These are phyloP conservation scores for Boletus speciosus DNA, from an alignment of 768 basidiomycete genomes.

Conservation along the genomic window DNA sequence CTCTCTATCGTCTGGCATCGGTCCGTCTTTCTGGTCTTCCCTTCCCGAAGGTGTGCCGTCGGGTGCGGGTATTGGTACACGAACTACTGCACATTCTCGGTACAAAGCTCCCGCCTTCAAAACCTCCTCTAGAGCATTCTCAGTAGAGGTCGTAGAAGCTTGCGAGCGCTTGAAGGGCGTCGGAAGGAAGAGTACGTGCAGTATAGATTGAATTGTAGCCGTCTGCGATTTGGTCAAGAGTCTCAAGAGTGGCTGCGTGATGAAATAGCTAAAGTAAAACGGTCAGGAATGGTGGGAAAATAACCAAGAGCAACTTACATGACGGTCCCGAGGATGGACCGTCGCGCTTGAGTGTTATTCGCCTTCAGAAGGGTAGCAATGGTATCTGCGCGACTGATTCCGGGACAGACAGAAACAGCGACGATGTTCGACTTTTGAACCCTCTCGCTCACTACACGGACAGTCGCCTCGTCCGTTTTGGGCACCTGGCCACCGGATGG, in stretches of 20 bases:
- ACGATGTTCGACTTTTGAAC: slow-evolving; percentile 71
- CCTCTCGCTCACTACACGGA: slow-evolving; percentile 39
- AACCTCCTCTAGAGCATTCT: slow-evolving; percentile 49
- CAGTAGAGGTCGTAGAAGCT: slow-evolving; percentile 3
- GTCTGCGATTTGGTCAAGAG: slow-evolving; percentile 66
- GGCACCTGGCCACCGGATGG: slow-evolving; percentile 58
- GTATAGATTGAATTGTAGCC: slow-evolving; percentile 66
- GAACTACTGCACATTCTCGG: slow-evolving; percentile 68
- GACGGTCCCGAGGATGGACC: slow-evolving; percentile 42
- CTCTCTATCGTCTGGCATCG: slow-evolving; percentile 61
- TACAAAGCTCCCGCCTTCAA: slow-evolving; percentile 78
- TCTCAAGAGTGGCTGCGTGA: slow-evolving; percentile 63
- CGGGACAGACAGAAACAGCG: slow-evolving; percentile 69
- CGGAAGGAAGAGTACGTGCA: slow-evolving; percentile 80
- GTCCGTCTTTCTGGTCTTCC: slow-evolving; percentile 32
- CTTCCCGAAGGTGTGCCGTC: slow-evolving; percentile 16
- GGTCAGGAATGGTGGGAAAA: neutral
- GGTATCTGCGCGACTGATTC: slow-evolving; percentile 69
- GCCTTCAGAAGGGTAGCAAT: slow-evolving; percentile 43
- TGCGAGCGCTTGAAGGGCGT: slow-evolving; percentile 65
- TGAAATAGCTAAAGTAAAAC: slow-evolving; percentile 49
- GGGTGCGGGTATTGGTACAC: slow-evolving; percentile 36
- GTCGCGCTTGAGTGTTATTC: slow-evolving; percentile 27
- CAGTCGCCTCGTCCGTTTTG: slow-evolving; percentile 29
- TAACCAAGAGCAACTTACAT: slow-evolving; percentile 40